Percentiles rank a stretch among this genome's conserved stretches.
Evolutionary conservation across 192 early-diverging fungal species (phyloP).

Genomic region (Entomortierella beljakovae): DNA sequence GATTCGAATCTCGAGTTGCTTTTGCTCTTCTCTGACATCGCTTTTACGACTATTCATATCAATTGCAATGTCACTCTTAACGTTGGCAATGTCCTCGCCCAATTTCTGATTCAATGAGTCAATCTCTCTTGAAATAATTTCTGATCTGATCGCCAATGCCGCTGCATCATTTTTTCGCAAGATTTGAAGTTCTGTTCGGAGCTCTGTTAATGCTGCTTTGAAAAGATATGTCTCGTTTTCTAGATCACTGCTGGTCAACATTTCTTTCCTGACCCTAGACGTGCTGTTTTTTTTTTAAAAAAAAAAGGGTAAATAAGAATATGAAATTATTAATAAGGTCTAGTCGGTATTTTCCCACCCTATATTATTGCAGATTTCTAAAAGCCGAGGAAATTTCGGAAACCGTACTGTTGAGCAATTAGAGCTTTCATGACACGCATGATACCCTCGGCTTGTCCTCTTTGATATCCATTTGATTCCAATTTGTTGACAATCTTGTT

Average conservation of each 20-base stretch:
- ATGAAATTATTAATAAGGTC: constrained; percentile 1
- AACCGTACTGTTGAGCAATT: constrained; percentile 69
- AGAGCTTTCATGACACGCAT: constrained; percentile 81
- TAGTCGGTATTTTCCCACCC: too few relatives aligned
- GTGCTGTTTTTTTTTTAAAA: constrained; percentile 41
- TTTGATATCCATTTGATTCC: constrained; percentile 71
- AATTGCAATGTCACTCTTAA: constrained; percentile 89
- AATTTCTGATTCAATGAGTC: constrained; percentile 79
- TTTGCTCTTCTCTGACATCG: constrained; percentile 83
- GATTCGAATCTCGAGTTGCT: constrained; percentile 79
- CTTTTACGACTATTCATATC: constrained; percentile 93
- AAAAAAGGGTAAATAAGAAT: not conserved
- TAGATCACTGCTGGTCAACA: constrained; percentile 80
- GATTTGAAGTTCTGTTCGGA: constrained; percentile 81
- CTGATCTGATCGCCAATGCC: constrained; percentile 77
- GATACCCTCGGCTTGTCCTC: constrained; percentile 77
- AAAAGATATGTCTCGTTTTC: constrained; percentile 90
- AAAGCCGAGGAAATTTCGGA: too few relatives aligned
- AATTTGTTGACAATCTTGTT: constrained; percentile 77
- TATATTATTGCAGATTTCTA: too few relatives aligned
- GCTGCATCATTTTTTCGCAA: constrained; percentile 82
- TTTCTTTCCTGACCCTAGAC: constrained; percentile 57
- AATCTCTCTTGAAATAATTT: constrained; percentile 80
- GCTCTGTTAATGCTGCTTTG: constrained; percentile 85
- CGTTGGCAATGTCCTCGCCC: constrained; percentile 79